Conservation (phyloP, 2,329 filamentous ascomycete species). For the Fusarium stilboides region DNA sequence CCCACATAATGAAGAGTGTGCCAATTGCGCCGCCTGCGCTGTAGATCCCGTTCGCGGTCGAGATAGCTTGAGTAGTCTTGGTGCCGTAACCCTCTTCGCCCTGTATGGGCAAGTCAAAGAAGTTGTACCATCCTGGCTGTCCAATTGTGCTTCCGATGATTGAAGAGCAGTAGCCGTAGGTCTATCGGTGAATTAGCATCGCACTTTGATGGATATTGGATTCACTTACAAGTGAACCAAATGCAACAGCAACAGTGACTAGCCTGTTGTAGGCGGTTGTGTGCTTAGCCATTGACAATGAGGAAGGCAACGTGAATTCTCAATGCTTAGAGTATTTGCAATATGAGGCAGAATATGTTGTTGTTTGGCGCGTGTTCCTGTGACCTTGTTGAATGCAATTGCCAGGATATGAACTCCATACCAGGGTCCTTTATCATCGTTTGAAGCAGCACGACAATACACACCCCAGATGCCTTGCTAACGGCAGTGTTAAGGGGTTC, state of each 20-base stretch:
- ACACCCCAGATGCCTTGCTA: no score
- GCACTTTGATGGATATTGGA: rapidly evolving
- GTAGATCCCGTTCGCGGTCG: conserved; percentile 64
- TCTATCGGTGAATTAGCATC: conserved; percentile 49
- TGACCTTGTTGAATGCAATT: no score
- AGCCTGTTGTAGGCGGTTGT: conserved; percentile 53
- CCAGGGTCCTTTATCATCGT: no score
- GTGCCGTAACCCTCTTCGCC: conserved; percentile 61
- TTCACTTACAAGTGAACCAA: conserved; percentile 50
- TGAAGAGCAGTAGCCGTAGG: conserved; percentile 66
- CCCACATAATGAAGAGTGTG: conserved; percentile 65
- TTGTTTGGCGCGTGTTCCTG: no score
- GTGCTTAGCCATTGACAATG: conserved; percentile 17
- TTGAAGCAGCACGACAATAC: no score
- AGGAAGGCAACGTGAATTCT: no score
- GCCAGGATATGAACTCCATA: no score
- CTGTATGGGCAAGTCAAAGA: conserved; percentile 62
- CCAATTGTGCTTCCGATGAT: conserved; percentile 67
- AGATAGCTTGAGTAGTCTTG: conserved; percentile 62
- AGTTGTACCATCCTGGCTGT: conserved; percentile 66
- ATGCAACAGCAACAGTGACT: conserved; percentile 53
- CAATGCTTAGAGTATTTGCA: no score
- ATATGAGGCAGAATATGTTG: no score
- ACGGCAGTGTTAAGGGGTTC: no score
- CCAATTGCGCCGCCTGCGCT: conserved; percentile 64